Base-by-base conservation (phyloP, 306 rosid species). In the Glycyrrhiza uralensis region DNA sequence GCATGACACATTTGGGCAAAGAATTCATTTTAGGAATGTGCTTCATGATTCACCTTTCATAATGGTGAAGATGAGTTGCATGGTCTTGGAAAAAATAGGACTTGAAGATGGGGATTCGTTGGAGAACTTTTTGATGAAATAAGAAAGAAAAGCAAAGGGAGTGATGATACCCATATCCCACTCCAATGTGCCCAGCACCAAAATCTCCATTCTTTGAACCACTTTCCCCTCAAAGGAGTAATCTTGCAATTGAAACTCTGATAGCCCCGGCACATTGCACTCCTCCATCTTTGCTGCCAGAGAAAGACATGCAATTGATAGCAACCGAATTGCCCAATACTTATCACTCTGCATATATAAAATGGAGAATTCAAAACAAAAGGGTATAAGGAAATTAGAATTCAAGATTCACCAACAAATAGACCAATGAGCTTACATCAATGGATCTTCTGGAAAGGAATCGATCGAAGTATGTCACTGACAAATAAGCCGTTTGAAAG, bases 271-370 rank as follows among this genome's bases (percentile, higher is more conserved):
- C 59, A 76, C 83, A 63, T 44, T 80, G 29, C 72, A 61, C 56
- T 91, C 98, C 60, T 86, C 89, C 96, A 91, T 91, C 71, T 94
- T 94, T 36, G 92, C 92, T 14, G 96, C 98, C 52, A 91, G 13
- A 9, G 91, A 85, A 28, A 94, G 82, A 59, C 97, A 89, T 35
- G 92, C 95, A 73, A 85, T 78, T 18, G 97, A 88, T 30, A 92
- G 77, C 45, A 92, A 71, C 75, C 76, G 78, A 22, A 90, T 74
- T 45, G 85, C 84, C 97, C 97, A 91, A 42, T 61, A 4, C 76
- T 89, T 85, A 10, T 85, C 87, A 57, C 84, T 80, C 96, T 91
- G 88, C 85, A 63, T 17, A 71, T n/a, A n/a, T n/a, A 72, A 63
- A 67, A 57, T 56, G 62, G 7, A 42, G 4, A 69, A 56, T 58